A percentile compares a stretch with the other conserved stretches of the same genome.
Evolutionary conservation across 2,329 filamentous ascomycete species (phyloP).

Genomic region (Aspergillus persii): DNA sequence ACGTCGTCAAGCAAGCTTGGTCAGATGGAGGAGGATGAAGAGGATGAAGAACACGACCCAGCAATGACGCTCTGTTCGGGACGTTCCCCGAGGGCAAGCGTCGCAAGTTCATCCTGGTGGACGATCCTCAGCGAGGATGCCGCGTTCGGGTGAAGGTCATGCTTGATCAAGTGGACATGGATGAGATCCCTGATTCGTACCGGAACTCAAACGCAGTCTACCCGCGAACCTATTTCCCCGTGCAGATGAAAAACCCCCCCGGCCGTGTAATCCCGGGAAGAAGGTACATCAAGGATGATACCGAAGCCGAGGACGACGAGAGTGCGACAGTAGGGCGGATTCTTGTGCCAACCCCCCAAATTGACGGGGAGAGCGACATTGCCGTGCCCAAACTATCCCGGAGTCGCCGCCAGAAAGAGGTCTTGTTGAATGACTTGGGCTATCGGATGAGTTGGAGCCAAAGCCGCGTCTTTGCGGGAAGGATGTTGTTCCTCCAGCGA

Average conservation of each 20-base stretch:
- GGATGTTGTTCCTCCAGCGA: conserved; percentile 84
- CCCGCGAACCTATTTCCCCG: conserved; percentile 85
- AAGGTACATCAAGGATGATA: conserved; percentile 70
- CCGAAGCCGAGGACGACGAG: conserved; percentile 49
- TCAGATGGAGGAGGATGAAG: conserved; percentile 18
- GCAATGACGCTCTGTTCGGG: conserved; percentile 72
- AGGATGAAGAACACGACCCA: conserved; percentile 29
- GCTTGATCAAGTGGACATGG: conserved; percentile 89
- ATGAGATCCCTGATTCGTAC: conserved; percentile 94
- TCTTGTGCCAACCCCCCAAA: conserved; percentile 59
- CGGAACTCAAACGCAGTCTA: conserved; percentile 86
- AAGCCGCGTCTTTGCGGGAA: conserved; percentile 82
- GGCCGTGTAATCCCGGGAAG: conserved; percentile 68
- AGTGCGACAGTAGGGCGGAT: conserved; percentile 38
- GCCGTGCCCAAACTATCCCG: conserved; percentile 72
- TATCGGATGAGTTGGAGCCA: conserved; percentile 97
- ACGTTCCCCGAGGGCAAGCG: conserved; percentile 86
- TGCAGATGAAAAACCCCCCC: conserved; percentile 86
- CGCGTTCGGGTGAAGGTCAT: conserved; percentile 86
- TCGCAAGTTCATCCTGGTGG: conserved; percentile 94
- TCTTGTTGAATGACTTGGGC: conserved; percentile 87
- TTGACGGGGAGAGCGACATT: conserved; percentile 73
- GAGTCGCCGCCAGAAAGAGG: conserved; percentile 71
- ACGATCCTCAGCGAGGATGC: conserved; percentile 77
- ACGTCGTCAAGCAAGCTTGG: conserved; percentile 29